Evolutionary conservation across 2,329 filamentous ascomycete species (phyloP).

Genomic region (Hirsutella thompsonii): DNA sequence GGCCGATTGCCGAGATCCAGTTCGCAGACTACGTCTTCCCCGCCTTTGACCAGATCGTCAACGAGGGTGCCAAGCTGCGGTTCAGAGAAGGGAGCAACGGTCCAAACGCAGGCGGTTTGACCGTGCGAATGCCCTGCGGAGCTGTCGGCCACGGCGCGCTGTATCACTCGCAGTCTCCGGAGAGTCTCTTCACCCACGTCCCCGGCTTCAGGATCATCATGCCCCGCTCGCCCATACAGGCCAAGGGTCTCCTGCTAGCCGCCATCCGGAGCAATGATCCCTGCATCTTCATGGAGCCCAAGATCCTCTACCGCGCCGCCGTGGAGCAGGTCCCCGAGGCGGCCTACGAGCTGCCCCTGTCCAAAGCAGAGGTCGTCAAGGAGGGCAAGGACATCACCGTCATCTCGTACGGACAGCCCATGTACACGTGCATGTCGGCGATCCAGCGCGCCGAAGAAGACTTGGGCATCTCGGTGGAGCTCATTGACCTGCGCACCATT

Average conservation of each 20-base stretch:
- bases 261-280: constrained; percentile 74
- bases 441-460: constrained; percentile 65
- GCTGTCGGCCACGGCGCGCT: constrained; percentile 81
- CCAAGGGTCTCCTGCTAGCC: constrained; percentile 72
- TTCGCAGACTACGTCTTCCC: constrained; percentile 93
- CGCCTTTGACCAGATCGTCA: constrained; percentile 87
- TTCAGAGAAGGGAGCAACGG: constrained; percentile 55
- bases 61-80: constrained; percentile 80
- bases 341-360: constrained; percentile 71
- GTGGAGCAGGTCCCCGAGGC: constrained; percentile 81
- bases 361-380: constrained; percentile 75
- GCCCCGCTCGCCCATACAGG: constrained; percentile 74
- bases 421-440: constrained; percentile 72
- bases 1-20: constrained; percentile 86
- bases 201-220: constrained; percentile 78
- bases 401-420: constrained; percentile 77
- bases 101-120: constrained; percentile 60
- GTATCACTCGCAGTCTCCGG: constrained; percentile 82
- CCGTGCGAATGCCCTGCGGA: constrained; percentile 81
- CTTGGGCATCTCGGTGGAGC: constrained; percentile 62
- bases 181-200: constrained; percentile 77
- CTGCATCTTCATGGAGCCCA: constrained; percentile 87
- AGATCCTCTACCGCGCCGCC: constrained; percentile 81
- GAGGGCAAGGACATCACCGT: constrained; percentile 70
- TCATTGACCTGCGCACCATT: constrained; percentile 78